Evolutionary conservation across 2,329 filamentous ascomycete species (phyloP).

Genomic region (Grosmannia clavigera): DNA sequence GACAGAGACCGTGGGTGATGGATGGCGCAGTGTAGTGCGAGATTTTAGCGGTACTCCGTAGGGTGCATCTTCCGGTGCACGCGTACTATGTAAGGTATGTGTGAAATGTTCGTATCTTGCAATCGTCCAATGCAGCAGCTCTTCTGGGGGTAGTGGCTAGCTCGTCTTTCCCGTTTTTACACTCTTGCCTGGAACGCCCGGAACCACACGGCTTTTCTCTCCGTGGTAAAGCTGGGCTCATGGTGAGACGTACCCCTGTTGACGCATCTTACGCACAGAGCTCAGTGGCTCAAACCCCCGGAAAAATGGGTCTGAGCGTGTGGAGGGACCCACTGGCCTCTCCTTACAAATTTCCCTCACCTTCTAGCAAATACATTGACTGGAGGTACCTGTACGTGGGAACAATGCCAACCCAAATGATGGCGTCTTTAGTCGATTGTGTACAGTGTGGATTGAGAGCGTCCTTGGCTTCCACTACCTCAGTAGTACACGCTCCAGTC

Average conservation of each 20-base stretch:
- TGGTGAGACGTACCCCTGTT: conserved; percentile 9
- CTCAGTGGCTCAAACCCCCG: neutral
- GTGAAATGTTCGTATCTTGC: neutral
- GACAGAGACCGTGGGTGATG: no score
- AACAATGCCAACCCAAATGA: neutral
- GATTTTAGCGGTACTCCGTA: neutral
- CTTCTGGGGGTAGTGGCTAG: neutral
- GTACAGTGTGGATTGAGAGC: neutral
- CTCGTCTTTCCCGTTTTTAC: neutral
- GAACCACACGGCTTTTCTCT: neutral
- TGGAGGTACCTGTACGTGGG: neutral
- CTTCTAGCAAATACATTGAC: neutral
- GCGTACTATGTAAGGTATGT: neutral
- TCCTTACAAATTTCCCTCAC: neutral
- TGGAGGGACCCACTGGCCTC: neutral
- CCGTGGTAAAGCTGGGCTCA: neutral
- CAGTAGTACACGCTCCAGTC: neutral
- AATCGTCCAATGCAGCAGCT: neutral
- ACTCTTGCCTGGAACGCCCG: neutral
- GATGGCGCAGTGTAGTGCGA: neutral
- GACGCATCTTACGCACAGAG: neutral
- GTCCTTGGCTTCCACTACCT: neutral
- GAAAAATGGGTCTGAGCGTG: neutral
- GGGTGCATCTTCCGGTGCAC: neutral
- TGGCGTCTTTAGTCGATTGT: neutral